These are phyloP conservation scores for Sclerotinia glacialis DNA, from an alignment of 2,329 filamentous ascomycete genomes.

Conservation along the genomic window DNA sequence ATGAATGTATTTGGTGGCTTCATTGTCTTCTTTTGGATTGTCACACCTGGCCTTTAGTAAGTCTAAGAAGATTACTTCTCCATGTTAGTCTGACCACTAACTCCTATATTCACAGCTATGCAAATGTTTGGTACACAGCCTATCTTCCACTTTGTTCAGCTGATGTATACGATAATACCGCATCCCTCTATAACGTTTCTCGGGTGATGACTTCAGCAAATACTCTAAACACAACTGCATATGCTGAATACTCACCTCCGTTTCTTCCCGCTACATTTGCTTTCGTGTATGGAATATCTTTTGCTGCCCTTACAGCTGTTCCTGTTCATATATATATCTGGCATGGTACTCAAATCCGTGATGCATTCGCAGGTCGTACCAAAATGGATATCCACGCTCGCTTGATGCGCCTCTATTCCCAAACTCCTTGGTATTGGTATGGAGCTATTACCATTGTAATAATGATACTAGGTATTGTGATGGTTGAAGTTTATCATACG, in stretches of 20 bases:
- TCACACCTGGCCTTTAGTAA: conserved; percentile 55
- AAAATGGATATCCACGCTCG: conserved; percentile 52
- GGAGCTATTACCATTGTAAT: conserved; percentile 38
- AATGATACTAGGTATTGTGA: conserved; percentile 37
- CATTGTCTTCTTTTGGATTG: conserved; percentile 60
- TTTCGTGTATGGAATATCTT: conserved; percentile 67
- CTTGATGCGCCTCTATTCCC: conserved; percentile 55
- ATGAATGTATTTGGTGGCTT: conserved; percentile 69
- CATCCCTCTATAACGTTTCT: conserved; percentile 62
- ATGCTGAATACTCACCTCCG: conserved; percentile 67
- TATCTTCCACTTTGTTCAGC: conserved; percentile 69
- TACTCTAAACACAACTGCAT: conserved; percentile 61
- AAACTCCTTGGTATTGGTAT: conserved; percentile 58
- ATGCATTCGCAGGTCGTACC: conserved; percentile 30
- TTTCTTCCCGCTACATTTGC: conserved; percentile 71
- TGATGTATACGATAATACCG: conserved; percentile 69
- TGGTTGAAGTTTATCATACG: conserved; percentile 39
- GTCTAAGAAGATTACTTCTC: not conserved
- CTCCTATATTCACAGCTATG: conserved; percentile 45
- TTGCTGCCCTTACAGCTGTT: conserved; percentile 67
- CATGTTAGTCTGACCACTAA: not conserved
- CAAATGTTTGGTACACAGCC: conserved; percentile 59
- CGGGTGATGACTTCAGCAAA: conserved; percentile 60
- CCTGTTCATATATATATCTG: conserved; percentile 67
- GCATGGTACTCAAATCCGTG: conserved; percentile 64